Evolutionary conservation across 2,329 filamentous ascomycete species (phyloP).

Genomic region (Escovopsis weberi): DNA sequence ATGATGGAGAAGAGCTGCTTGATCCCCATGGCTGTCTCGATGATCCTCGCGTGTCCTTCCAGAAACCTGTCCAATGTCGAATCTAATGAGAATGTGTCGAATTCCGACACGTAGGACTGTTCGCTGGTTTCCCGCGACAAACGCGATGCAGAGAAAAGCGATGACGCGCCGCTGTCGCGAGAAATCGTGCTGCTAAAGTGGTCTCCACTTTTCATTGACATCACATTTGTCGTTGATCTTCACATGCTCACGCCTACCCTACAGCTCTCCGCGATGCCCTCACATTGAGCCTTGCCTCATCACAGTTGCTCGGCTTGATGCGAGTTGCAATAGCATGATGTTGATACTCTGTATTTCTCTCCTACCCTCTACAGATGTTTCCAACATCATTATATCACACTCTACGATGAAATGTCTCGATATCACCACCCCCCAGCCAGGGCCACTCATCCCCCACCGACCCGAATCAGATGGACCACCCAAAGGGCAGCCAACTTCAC

Average conservation of each 20-base stretch:
- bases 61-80: neutral
- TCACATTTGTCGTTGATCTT: neutral
- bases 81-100: neutral
- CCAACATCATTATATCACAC: no score
- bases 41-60: neutral
- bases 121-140: neutral
- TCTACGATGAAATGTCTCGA: conserved; percentile 25
- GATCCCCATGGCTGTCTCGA: conserved; percentile 38
- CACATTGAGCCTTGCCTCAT: no score
- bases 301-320: no score
- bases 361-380: no score
- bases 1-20: conserved; percentile 69
- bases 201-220: conserved; percentile 10
- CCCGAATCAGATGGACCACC: neutral
- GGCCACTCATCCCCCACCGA: conserved; percentile 14
- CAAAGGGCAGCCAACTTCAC: conserved; percentile 3
- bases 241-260: neutral
- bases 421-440: conserved; percentile 22
- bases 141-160: conserved; percentile 7
- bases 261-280: no score
- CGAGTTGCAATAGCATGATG: no score
- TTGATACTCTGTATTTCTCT: no score
- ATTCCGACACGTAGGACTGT: neutral
- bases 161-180: conserved; percentile 18
- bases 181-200: conserved; percentile 14